Evolutionary conservation across 345 rosid genomes (phyloP).

Genomic region (Lepidium africanum): DNA sequence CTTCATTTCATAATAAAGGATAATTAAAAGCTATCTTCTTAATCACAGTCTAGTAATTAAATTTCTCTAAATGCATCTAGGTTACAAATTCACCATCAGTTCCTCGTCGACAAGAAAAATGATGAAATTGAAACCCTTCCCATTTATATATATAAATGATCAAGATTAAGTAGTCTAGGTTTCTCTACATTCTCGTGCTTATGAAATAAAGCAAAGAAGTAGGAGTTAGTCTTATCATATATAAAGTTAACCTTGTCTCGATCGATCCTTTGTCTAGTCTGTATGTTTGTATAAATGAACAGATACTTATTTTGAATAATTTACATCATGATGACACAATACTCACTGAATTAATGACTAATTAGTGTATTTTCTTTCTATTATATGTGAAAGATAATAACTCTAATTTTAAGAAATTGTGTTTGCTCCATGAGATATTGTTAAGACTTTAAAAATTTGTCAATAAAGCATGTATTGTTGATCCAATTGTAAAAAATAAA

Average conservation of each 20-base stretch:
- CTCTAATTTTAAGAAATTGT: too few species aligned
- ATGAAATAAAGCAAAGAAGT: background rate
- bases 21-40: too few species aligned
- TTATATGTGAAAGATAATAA: background rate
- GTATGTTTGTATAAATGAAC: background rate
- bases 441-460: too few species aligned
- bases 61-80: background rate
- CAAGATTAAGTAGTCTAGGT: background rate
- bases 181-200: background rate
- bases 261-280: background rate
- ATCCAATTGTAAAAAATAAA: too few species aligned
- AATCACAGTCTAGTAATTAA: too few species aligned
- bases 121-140: too few species aligned
- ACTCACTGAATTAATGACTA: background rate
- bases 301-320: background rate
- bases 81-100: background rate
- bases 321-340: background rate
- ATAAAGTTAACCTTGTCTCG: background rate
- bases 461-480: too few species aligned
- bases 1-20: too few species aligned
- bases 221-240: conserved; percentile 14
- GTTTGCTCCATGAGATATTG: too few species aligned
- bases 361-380: background rate
- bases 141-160: too few species aligned
- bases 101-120: background rate